Conservation (phyloP, 768 basidiomycete species). For the Kwoniella bestiolae region DNA sequence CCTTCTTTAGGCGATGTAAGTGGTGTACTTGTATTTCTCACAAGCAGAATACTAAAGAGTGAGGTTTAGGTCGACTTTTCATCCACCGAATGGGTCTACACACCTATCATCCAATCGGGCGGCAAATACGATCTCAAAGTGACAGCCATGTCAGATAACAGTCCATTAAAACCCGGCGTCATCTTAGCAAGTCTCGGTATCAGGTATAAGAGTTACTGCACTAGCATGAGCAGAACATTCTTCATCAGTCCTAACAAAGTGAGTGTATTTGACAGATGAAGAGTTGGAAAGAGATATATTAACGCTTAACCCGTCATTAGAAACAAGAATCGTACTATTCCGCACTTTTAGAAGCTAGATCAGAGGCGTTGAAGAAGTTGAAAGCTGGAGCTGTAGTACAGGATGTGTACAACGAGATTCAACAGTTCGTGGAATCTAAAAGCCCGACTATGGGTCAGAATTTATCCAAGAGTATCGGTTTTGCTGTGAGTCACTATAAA, state of each 20-base stretch:
- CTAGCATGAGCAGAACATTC: conserved; percentile 90
- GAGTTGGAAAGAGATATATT: conserved; percentile 16
- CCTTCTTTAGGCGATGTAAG: conserved; percentile 76
- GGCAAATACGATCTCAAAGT: conserved; percentile 88
- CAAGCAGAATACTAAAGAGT: neutral
- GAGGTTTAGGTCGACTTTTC: conserved; percentile 76
- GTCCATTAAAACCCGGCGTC: conserved; percentile 81
- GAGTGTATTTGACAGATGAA: conserved; percentile 29
- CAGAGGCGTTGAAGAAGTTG: conserved; percentile 73
- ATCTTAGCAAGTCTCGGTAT: conserved; percentile 84
- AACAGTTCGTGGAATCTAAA: conserved; percentile 73
- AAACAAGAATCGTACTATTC: conserved; percentile 89
- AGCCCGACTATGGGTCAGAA: conserved; percentile 79
- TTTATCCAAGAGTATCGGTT: conserved; percentile 87
- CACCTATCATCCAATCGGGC: conserved; percentile 93
- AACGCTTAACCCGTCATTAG: conserved; percentile 60
- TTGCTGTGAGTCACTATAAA: conserved; percentile 76
- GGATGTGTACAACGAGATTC: conserved; percentile 79
- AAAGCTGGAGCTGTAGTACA: conserved; percentile 76
- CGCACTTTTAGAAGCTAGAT: conserved; percentile 75
- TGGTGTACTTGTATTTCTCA: conserved; percentile 22
- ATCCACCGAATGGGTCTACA: conserved; percentile 90
- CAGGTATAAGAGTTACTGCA: conserved; percentile 89
- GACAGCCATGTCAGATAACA: conserved; percentile 80
- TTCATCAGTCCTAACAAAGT: conserved; percentile 92